Percentiles rank a stretch among this genome's conserved stretches.
Evolutionary conservation across 2,329 filamentous ascomycete genomes (phyloP).

Genomic region (Mollisiaceae sp.): DNA sequence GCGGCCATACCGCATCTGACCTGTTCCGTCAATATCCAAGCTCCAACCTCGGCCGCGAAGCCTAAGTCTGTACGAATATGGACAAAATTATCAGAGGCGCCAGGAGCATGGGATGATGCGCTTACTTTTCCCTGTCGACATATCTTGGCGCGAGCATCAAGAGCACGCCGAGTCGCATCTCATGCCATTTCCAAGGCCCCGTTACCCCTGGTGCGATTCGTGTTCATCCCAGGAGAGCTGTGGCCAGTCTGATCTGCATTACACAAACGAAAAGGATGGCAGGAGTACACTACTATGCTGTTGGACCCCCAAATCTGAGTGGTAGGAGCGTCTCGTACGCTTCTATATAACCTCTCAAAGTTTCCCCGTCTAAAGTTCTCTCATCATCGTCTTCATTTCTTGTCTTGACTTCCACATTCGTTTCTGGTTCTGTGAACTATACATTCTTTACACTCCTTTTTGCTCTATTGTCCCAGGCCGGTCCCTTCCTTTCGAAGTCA

Average conservation of each 20-base stretch:
- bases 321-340: conserved; percentile 7
- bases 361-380: conserved; percentile 18
- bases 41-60: conserved; percentile 12
- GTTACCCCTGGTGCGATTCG: conserved; percentile 12
- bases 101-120: conserved; percentile 12
- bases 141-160: conserved; percentile 5
- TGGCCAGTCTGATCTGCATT: conserved; percentile 19
- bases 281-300: conserved; percentile 16
- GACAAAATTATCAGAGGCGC: conserved; percentile 10
- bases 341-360: conserved; percentile 22
- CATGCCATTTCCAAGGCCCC: conserved; percentile 14
- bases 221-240: conserved; percentile 22
- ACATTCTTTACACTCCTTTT: conserved; percentile 32
- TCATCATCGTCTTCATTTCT: conserved; percentile 26
- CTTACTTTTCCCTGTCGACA: conserved; percentile 14
- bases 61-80: conserved; percentile 15
- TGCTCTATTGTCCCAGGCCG: conserved; percentile 31
- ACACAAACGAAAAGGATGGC: conserved; percentile 18
- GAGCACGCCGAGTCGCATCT: conserved; percentile 11
- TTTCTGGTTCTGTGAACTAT: conserved; percentile 42
- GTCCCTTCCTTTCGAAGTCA: conserved; percentile 32
- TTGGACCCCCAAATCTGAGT: conserved; percentile 10
- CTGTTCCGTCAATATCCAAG: conserved; percentile 5
- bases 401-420: conserved; percentile 30
- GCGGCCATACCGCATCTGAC: not conserved